Evolutionary conservation across 345 rosid species (phyloP).

Genomic region (Acer negundo): DNA sequence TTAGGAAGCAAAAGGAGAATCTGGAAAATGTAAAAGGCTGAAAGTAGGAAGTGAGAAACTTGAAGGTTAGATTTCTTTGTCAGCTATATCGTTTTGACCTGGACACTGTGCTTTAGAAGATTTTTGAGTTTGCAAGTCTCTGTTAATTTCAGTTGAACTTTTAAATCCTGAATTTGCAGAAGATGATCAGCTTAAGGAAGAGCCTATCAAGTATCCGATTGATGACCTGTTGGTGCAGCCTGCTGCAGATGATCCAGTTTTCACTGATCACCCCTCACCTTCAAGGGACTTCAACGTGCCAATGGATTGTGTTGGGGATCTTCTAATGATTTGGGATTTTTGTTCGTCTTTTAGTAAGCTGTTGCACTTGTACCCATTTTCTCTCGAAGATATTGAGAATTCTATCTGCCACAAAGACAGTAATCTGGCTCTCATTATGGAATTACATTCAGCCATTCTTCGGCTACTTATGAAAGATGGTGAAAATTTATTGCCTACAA

Average conservation of each 20-base stretch:
- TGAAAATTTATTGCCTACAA: slow-evolving; percentile 42
- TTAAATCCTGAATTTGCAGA: slow-evolving; percentile 44
- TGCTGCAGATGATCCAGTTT: slow-evolving; percentile 65
- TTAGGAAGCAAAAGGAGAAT: slow-evolving; percentile 54
- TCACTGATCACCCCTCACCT: slow-evolving; percentile 73
- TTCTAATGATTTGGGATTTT: slow-evolving; percentile 96
- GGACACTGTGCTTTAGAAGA: slow-evolving; percentile 1
- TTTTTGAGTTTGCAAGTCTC: background rate
- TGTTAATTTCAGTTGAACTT: background rate
- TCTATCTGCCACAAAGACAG: slow-evolving; percentile 88
- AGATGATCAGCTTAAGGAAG: slow-evolving; percentile 36
- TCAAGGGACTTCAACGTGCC: slow-evolving; percentile 79
- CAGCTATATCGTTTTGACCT: background rate
- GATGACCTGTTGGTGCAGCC: slow-evolving; percentile 83
- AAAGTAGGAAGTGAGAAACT: slow-evolving; percentile 52
- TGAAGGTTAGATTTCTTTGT: slow-evolving; percentile 22
- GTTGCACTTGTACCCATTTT: slow-evolving; percentile 73
- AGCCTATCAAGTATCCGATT: slow-evolving; percentile 77
- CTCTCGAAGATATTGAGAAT: slow-evolving; percentile 91
- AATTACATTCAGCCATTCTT: slow-evolving; percentile 81
- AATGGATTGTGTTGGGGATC: slow-evolving; percentile 78
- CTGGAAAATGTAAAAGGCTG: slow-evolving; percentile 57
- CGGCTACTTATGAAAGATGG: slow-evolving; percentile 61
- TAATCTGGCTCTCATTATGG: slow-evolving; percentile 75
- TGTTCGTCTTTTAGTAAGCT: slow-evolving; percentile 79